A percentile compares a stretch with the other conserved stretches of the same genome.
Conservation (phyloP, 148 eudicot genomes). For the Vaccinium myrtillus region DNA sequence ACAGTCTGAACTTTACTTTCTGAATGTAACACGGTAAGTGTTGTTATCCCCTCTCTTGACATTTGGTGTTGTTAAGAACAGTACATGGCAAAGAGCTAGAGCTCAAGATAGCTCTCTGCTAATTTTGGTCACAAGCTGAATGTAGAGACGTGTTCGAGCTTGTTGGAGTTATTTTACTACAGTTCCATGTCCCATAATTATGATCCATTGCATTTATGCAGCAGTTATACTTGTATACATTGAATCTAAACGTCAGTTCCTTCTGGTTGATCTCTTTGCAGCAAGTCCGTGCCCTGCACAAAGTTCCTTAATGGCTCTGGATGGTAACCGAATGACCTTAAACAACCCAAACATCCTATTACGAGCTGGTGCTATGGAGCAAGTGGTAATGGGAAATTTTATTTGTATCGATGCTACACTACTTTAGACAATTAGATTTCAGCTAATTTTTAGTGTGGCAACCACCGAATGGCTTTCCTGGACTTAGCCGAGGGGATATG, state of each 20-base stretch:
- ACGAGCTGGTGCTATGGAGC: not conserved
- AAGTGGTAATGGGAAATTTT: not conserved
- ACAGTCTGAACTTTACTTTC: not conserved
- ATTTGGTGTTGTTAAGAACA: not conserved
- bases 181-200: not conserved
- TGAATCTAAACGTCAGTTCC: not conserved
- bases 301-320: constrained; percentile 3
- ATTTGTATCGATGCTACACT: not conserved
- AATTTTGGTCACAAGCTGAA: not conserved
- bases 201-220: not conserved
- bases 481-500: not conserved
- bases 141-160: not conserved
- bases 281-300: not conserved
- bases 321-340: not conserved
- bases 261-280: not conserved
- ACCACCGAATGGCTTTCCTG: constrained; percentile 1
- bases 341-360: not conserved
- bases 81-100: not conserved
- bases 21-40: not conserved
- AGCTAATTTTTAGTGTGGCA: not conserved
- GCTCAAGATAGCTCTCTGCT: not conserved
- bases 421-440: not conserved
- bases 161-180: too few relatives aligned
- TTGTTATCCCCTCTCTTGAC: not conserved
- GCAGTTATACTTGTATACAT: not conserved